A percentile compares a stretch with the other conserved stretches of the same genome.
phyloP scores from a whole-genome alignment of 371 early-diverging fungal genomes.

The Batrachochytrium dendrobatidis region DNA sequence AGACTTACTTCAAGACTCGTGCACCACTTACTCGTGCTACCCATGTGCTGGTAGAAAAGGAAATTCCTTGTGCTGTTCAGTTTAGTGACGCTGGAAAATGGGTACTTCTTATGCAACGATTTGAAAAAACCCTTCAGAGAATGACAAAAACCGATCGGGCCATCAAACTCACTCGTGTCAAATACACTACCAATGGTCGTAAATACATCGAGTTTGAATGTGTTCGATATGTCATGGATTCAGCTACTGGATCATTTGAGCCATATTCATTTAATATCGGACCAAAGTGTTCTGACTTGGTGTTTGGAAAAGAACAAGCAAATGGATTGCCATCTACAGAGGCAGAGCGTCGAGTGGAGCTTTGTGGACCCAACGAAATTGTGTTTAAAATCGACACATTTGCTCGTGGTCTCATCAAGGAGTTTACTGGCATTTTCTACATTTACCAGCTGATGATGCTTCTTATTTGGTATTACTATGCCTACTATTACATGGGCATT shows the following conservation, averaged over 20 bases:
- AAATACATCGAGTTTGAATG: constrained; percentile 67
- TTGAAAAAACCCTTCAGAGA: constrained; percentile 22
- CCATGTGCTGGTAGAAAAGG: constrained; percentile 60
- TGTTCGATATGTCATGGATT: constrained; percentile 58
- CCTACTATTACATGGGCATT: constrained; percentile 66
- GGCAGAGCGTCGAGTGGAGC: constrained; percentile 50
- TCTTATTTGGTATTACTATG: constrained; percentile 64
- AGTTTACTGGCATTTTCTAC: constrained; percentile 69
- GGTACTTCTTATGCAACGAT: constrained; percentile 22
- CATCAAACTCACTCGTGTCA: constrained; percentile 20
- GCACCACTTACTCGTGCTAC: constrained; percentile 40
- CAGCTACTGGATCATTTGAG: constrained; percentile 34
- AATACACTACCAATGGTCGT: constrained; percentile 36
- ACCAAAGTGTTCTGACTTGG: constrained; percentile 40
- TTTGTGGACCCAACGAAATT: constrained; percentile 67
- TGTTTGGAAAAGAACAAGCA: constrained; percentile 30
- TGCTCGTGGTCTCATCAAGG: constrained; percentile 46
- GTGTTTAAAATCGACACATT: constrained; percentile 47
- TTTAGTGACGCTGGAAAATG: constrained; percentile 39
- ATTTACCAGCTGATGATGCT: constrained; percentile 69
- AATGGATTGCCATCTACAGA: constrained; percentile 51
- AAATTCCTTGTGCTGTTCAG: constrained; percentile 44
- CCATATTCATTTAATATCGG: constrained; percentile 55
- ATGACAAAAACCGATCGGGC: constrained; percentile 13
- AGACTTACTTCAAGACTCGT: constrained; percentile 60